These are phyloP conservation scores for Microdochium nivale DNA, from an alignment of 2,329 filamentous ascomycete genomes.

Conservation along the genomic window DNA sequence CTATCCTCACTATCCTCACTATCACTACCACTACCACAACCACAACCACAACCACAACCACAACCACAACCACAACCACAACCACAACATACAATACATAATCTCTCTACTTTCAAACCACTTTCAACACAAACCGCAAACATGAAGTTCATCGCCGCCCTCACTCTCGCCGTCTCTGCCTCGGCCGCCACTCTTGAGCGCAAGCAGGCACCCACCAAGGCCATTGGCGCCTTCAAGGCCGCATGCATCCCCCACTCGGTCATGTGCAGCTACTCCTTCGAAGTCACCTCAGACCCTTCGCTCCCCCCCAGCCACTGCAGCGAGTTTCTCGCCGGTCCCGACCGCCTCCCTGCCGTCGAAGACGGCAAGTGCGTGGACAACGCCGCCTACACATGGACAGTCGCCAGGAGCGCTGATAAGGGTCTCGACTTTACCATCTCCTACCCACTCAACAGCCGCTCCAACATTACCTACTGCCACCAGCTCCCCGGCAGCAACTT, in stretches of 20 bases:
- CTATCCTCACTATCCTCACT: not conserved
- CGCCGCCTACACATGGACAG: not conserved
- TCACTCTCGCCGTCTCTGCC: not conserved
- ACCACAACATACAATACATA: too few species aligned
- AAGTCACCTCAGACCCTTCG: not conserved
- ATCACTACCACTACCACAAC: not conserved
- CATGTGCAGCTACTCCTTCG: constrained; percentile 1
- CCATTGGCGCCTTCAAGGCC: constrained; percentile 2
- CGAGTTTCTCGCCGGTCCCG: not conserved
- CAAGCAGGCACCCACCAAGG: constrained; percentile 3
- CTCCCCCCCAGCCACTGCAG: not conserved
- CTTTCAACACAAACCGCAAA: too few species aligned
- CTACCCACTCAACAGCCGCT: constrained; percentile 2
- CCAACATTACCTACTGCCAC: constrained; percentile 3
- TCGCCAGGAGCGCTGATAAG: not conserved
- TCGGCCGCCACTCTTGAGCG: not conserved
- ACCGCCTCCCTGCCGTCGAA: constrained; percentile 1
- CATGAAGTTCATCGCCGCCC: not conserved
- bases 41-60: too few species aligned
- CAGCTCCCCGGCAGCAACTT: not conserved
- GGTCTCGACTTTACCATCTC: constrained; percentile 1
- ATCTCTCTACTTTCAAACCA: too few species aligned
- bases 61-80: too few species aligned
- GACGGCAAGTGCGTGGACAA: constrained; percentile 1
- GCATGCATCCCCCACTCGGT: constrained; percentile 2